Evolutionary conservation across 2,329 filamentous ascomycete species (phyloP), one percentile per base, ranked within the genome.

Genomic region (Reticulascus tulasneorum): DNA sequence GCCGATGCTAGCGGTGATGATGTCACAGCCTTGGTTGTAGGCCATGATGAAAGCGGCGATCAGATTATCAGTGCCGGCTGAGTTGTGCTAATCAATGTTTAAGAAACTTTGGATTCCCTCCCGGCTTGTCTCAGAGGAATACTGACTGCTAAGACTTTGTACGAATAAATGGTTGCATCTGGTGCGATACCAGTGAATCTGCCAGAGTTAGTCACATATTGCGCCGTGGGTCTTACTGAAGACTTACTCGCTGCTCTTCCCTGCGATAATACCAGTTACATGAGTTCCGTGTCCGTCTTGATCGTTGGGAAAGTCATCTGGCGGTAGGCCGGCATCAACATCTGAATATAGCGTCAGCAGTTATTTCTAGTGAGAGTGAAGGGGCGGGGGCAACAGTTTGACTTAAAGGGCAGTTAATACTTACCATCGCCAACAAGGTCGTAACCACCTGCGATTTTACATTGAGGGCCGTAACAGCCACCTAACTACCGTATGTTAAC

Each of bases 1-100:
- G 7, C 63, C 61, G 35, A 67, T 58, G 36, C 59, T 64, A 13
- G 58, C 54, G 6, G 61, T 63, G 34, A 70, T 69, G 21, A 71
- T 47, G 41, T 69, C 65, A 33, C 53, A 54, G 5, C 54, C 57
- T 12, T 58, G 51, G 8, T 54, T 45, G 28, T 55, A 59, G 5
- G 60, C 61, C 25, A 33, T 42, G 8, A 63, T 46, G 34, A 59
- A 62, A 2, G 52, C 56, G 5, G 55, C 56, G 7, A 64, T 57
- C 26, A n/a, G 23, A n/a, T 13, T 12, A 24, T 12, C 12, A 20
- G 27, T 23, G 33, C 55, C 57, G 3, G 54, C 58, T 12, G 58
- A 54, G 8, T 55, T 46, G 26, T 43, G 40, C 42, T n/a, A n/a
- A n/a, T n/a, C n/a, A n/a, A n/a, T n/a, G n/a, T n/a, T n/a, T n/a